Evolutionary conservation across 2,329 filamentous ascomycete species (phyloP), one percentile per base, ranked within the genome.

Genomic region (Ascochyta viciae-villosae): DNA sequence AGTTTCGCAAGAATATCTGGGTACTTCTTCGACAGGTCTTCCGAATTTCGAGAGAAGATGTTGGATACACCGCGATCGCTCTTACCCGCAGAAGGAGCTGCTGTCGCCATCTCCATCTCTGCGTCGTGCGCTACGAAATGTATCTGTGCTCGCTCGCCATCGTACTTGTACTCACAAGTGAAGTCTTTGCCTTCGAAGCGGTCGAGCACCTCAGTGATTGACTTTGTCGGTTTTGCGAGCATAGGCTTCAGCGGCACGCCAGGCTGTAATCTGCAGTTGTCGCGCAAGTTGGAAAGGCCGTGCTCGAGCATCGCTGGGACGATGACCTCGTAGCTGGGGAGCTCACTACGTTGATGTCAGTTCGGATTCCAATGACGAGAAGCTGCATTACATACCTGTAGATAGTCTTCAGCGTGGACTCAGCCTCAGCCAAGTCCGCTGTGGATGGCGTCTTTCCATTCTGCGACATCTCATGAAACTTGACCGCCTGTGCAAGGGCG

Each of bases 121-220:
- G 90, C 85, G 59, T 94, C 90, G 60, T 92, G 91, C 4, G 93
- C 89, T 29, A 98, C 92, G 65, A 96, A 99, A 74, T 99, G 95
- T 46, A 99, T 98, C 74, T 99, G 95, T n/a, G 95, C 95, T 72
- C 95, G 85, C 77, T 99, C 95, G 44, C 95, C 95, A 68, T 99
- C 95, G 71, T 99, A 99, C 76, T 99, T 99, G 83, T 96, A 99
- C 75, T 99, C 95, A 78, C 95, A 99, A 1, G 95, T 98, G 70
- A 99, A 99, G 24, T 89, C 90, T 72, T 96, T 95, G 61, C 90
- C 88, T 73, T 98, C 95, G 64, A 99, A 99, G 5, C 95, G 90
- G 76, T 99, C 94, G 10, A 99, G 83, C 0, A 99, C 95, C 77
- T 99, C 95, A 0, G 93, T 96, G 67, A 99, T 97, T 5, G 95